phyloP scores from a whole-genome alignment of 805 yeast genomes.

The Candida bentonensis region DNA sequence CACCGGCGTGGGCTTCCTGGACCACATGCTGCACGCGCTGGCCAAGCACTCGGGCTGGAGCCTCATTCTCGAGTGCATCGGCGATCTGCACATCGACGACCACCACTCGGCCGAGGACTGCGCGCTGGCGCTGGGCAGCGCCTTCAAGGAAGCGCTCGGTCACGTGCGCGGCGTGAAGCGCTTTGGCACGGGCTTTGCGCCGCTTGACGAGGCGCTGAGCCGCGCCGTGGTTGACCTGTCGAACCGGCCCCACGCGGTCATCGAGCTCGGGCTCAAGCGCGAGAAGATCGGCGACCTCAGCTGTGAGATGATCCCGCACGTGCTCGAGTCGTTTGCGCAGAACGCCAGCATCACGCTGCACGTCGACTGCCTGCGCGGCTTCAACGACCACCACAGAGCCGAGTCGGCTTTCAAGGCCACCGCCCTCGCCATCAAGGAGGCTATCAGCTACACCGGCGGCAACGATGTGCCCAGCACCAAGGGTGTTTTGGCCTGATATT shows the following conservation, averaged over 20 bases:
- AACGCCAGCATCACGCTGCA: slow-evolving; percentile 85
- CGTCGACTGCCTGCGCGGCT: slow-evolving; percentile 87
- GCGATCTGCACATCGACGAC: slow-evolving; percentile 92
- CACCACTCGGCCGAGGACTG: slow-evolving; percentile 96
- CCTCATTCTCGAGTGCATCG: slow-evolving; percentile 72
- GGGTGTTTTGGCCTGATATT: slow-evolving; percentile 49
- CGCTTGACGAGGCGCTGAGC: slow-evolving; percentile 89
- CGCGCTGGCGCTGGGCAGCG: slow-evolving; percentile 80
- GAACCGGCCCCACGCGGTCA: slow-evolving; percentile 82
- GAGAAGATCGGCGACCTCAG: slow-evolving; percentile 88
- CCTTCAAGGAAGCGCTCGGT: slow-evolving; percentile 83
- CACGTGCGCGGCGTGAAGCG: slow-evolving; percentile 81
- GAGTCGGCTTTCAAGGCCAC: slow-evolving; percentile 94
- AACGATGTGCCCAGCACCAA: slow-evolving; percentile 93
- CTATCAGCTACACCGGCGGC: slow-evolving; percentile 68
- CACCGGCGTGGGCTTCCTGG: slow-evolving; percentile 90
- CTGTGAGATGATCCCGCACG: slow-evolving; percentile 97
- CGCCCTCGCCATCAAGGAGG: slow-evolving; percentile 84
- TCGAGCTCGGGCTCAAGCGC: slow-evolving; percentile 79
- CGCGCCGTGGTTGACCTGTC: slow-evolving; percentile 94
- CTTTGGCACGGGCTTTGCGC: slow-evolving; percentile 89
- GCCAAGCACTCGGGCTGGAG: slow-evolving; percentile 98
- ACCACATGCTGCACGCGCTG: slow-evolving; percentile 94
- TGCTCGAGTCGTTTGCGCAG: slow-evolving; percentile 84
- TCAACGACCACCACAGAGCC: slow-evolving; percentile 91